Evolutionary conservation across 2,329 filamentous ascomycete species (phyloP).

Genomic region (Diaporthe citrichinensis): DNA sequence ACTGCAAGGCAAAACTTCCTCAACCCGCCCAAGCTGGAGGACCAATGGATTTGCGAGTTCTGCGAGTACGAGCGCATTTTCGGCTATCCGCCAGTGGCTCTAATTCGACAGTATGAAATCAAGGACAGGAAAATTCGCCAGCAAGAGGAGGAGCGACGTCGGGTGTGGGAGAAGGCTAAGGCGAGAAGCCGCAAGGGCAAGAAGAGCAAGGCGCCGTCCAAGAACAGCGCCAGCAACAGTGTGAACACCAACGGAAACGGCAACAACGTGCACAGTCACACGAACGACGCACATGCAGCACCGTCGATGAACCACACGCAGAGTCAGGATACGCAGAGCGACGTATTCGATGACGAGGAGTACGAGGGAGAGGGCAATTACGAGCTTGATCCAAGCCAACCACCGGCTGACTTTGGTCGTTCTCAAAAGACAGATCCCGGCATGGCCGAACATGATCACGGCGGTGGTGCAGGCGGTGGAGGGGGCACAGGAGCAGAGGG

Average conservation of each 20-base stretch:
- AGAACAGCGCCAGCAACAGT: conserved; percentile 54
- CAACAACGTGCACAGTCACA: conserved; percentile 40
- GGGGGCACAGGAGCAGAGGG: conserved; percentile 10
- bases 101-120: conserved; percentile 94
- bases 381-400: conserved; percentile 37
- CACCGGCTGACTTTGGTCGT: conserved; percentile 13
- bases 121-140: conserved; percentile 90
- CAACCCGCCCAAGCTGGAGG: conserved; percentile 77
- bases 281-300: conserved; percentile 35
- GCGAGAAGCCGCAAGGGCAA: conserved; percentile 92
- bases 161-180: conserved; percentile 92
- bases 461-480: conserved; percentile 29
- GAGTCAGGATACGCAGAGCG: conserved; percentile 42
- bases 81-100: conserved; percentile 84
- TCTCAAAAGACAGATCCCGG: conserved; percentile 9
- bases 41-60: conserved; percentile 97
- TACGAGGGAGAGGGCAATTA: conserved; percentile 39
- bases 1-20: conserved; percentile 84
- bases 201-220: conserved; percentile 80
- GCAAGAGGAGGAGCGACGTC: conserved; percentile 86
- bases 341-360: conserved; percentile 42
- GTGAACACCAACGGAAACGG: conserved; percentile 46
- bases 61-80: conserved; percentile 98
- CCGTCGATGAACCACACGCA: conserved; percentile 46
- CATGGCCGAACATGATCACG: neutral